These are phyloP conservation scores for Rhizoctonia solani DNA, from an alignment of 1,284 basidiomycete species.

Conservation along the genomic window DNA sequence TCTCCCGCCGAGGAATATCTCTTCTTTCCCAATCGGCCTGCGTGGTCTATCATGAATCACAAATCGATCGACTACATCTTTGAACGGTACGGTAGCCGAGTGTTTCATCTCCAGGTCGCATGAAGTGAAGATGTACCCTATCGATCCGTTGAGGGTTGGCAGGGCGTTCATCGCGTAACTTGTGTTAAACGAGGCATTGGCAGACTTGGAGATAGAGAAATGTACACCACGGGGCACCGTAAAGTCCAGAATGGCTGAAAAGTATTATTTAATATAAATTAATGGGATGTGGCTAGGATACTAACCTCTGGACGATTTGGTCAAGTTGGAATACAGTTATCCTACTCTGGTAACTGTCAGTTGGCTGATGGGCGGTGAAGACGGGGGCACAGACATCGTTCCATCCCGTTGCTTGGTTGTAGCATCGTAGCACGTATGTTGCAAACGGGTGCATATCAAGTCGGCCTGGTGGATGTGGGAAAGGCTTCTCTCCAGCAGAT, in stretches of 20 bases:
- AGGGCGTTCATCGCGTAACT: constrained; percentile 90
- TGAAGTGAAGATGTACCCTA: constrained; percentile 92
- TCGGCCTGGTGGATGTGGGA: constrained; percentile 18
- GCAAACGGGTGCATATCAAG: constrained; percentile 77
- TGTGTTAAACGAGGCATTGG: constrained; percentile 87
- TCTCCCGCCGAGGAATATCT: constrained; percentile 79
- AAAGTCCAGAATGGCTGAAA: constrained; percentile 81
- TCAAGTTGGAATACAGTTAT: constrained; percentile 92
- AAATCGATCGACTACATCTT: constrained; percentile 86
- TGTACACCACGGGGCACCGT: constrained; percentile 77
- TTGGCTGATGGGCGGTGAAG: background rate
- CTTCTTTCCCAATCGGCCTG: constrained; percentile 70
- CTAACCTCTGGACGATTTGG: constrained; percentile 83
- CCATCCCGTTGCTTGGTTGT: constrained; percentile 92
- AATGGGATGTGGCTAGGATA: constrained; percentile 43
- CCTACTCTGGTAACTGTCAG: constrained; percentile 45
- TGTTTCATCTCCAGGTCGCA: constrained; percentile 74
- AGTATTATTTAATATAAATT: constrained; percentile 41
- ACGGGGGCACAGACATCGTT: constrained; percentile 58
- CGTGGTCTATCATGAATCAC: constrained; percentile 78
- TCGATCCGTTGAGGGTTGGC: constrained; percentile 87
- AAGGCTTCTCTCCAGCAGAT: background rate
- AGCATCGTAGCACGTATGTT: constrained; percentile 84
- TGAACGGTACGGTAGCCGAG: constrained; percentile 78
- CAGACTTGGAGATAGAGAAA: constrained; percentile 84